These are phyloP conservation scores for Acacia melanoxylon DNA, from an alignment of 306 rosid species.

Conservation along the genomic window DNA sequence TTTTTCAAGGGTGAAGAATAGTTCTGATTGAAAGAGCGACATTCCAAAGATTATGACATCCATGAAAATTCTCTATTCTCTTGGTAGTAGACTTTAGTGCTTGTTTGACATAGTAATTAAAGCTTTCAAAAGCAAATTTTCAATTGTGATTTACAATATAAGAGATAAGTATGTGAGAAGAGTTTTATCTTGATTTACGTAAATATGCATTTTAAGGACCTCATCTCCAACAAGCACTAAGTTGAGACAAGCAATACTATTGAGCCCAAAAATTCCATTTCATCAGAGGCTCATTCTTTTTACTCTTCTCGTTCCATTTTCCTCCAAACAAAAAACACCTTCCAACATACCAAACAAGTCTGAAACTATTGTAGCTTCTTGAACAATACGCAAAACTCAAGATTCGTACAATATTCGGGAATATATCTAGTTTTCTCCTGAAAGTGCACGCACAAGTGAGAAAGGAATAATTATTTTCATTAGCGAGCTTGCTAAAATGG, in stretches of 20 bases:
- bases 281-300: background rate
- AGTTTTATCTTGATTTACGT: too few relatives aligned
- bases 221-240: background rate
- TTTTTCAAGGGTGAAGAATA: background rate
- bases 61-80: background rate
- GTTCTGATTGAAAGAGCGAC: background rate
- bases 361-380: background rate
- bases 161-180: too few relatives aligned
- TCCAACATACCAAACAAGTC: background rate
- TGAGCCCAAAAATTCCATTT: background rate
- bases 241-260: background rate
- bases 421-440: background rate
- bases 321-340: background rate
- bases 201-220: too few relatives aligned
- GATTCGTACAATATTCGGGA: background rate
- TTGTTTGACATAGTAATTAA: too few relatives aligned
- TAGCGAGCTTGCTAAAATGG: background rate
- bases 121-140: too few relatives aligned
- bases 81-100: background rate
- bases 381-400: background rate
- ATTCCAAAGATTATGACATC: background rate
- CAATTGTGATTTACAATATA: too few relatives aligned
- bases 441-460: background rate
- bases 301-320: background rate
- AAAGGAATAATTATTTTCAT: background rate